Conservation (phyloP, 257 asterid species). For the Haberlea rhodopensis region DNA sequence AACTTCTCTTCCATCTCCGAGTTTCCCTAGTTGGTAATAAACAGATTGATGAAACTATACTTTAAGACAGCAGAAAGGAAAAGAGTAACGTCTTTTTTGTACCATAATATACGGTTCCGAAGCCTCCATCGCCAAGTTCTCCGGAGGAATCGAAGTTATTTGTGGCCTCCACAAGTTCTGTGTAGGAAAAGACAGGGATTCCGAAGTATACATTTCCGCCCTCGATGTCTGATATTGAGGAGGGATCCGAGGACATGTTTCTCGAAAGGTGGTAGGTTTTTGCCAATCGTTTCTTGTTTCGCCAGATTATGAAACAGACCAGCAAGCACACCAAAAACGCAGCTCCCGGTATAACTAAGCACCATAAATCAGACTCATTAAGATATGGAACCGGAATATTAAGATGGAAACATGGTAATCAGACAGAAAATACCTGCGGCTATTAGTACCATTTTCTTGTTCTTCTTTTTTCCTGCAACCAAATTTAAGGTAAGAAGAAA, state of each 20-base stretch:
- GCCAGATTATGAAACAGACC: constrained; percentile 23
- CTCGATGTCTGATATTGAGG: constrained; percentile 15
- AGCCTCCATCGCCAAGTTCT: constrained; percentile 85
- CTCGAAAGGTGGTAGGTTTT: constrained; percentile 23
- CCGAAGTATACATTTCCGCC: constrained; percentile 15
- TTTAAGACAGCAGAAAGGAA: neutral
- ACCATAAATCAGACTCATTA: constrained; percentile 18
- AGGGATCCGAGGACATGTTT: constrained; percentile 35
- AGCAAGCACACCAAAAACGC: constrained; percentile 26
- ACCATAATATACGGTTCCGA: constrained; percentile 39
- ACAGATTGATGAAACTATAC: neutral
- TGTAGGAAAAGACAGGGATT: constrained; percentile 61
- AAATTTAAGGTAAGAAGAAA: neutral
- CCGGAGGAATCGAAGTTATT: constrained; percentile 49
- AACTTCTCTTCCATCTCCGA: constrained; percentile 75
- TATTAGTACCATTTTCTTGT: constrained; percentile 15
- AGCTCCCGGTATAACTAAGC: constrained; percentile 39
- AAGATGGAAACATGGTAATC: neutral
- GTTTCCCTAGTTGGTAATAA: constrained; percentile 47
- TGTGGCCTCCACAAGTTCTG: constrained; percentile 59
- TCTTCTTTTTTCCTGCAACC: constrained; percentile 18
- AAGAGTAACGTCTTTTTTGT: neutral
- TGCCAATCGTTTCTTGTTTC: constrained; percentile 31
- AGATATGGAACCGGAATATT: constrained; percentile 3
- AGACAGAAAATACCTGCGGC: constrained; percentile 22